A percentile compares a stretch with the other conserved stretches of the same genome.
phyloP scores from a whole-genome alignment of 768 basidiomycete species.

The Coprinopsis sp. region DNA sequence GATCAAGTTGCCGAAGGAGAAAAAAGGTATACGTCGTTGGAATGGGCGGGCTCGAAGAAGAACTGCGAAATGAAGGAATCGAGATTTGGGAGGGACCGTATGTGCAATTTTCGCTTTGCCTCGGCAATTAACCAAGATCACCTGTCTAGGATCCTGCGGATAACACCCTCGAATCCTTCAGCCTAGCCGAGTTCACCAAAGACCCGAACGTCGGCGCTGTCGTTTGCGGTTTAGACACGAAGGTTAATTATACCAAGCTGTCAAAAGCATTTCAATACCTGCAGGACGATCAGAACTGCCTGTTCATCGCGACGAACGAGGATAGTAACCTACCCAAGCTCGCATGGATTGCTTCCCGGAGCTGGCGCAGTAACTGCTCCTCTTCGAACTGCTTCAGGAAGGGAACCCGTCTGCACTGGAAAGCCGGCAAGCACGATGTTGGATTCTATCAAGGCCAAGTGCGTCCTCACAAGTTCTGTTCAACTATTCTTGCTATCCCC shows the following conservation, averaged over 20 bases:
- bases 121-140: conserved; percentile 1
- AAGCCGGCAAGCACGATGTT: conserved; percentile 92
- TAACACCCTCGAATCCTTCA: conserved; percentile 66
- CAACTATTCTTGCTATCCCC: conserved; percentile 9
- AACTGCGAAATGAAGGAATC: conserved; percentile 85
- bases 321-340: conserved; percentile 87
- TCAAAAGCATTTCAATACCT: conserved; percentile 92
- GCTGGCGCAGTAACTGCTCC: conserved; percentile 83
- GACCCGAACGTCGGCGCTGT: conserved; percentile 88
- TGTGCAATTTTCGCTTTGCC: conserved; percentile 6
- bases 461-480: conserved; percentile 14
- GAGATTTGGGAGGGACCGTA: conserved; percentile 81
- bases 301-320: conserved; percentile 87
- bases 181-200: conserved; percentile 55
- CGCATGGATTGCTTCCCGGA: conserved; percentile 73
- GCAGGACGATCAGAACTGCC: conserved; percentile 69
- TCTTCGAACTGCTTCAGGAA: conserved; percentile 65
- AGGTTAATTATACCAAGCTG: conserved; percentile 90
- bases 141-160: conserved; percentile 73
- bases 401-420: conserved; percentile 74
- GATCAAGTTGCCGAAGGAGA: conserved; percentile 79
- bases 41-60: conserved; percentile 87
- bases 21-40: conserved; percentile 97
- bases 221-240: conserved; percentile 85
- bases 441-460: conserved; percentile 80